phyloP scores from a whole-genome alignment of 2,329 filamentous ascomycete species.

The Hypoxylon sp. region DNA sequence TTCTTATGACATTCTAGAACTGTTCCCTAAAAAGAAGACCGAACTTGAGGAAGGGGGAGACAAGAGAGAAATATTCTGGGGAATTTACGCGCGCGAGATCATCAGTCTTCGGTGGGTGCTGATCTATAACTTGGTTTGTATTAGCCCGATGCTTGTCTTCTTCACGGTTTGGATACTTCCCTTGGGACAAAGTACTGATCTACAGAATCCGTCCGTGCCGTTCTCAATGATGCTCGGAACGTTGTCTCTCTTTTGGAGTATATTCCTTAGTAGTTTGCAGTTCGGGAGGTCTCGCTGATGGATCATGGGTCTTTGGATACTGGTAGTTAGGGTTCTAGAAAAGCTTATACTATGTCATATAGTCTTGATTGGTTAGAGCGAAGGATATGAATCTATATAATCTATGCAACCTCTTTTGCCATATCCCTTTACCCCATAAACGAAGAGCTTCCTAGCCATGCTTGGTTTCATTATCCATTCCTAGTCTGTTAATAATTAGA shows the following conservation, averaged over 20 bases:
- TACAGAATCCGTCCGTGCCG: constrained; percentile 18
- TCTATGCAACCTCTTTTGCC: no score
- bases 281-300: background rate
- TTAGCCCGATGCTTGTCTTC: constrained; percentile 9
- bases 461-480: no score
- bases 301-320: background rate
- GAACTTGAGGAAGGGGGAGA: constrained; percentile 5
- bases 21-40: constrained; percentile 20
- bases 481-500: no score
- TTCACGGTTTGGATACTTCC: constrained; percentile 5
- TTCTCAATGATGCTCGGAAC: constrained; percentile 16
- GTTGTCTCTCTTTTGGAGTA: constrained; percentile 23
- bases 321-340: no score
- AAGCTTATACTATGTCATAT: no score
- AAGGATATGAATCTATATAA: no score
- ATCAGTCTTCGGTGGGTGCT: constrained; percentile 19
- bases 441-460: no score
- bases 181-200: background rate
- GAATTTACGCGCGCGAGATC: constrained; percentile 21
- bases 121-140: constrained; percentile 13
- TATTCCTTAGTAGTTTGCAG: constrained; percentile 27
- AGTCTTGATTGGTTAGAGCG: no score
- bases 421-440: no score
- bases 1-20: constrained; percentile 1
- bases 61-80: constrained; percentile 19